Percentiles rank a stretch among this genome's conserved stretches.
These are phyloP conservation scores for Xerocomellus chrysenteron DNA, from an alignment of 768 basidiomycete species.

Conservation along the genomic window DNA sequence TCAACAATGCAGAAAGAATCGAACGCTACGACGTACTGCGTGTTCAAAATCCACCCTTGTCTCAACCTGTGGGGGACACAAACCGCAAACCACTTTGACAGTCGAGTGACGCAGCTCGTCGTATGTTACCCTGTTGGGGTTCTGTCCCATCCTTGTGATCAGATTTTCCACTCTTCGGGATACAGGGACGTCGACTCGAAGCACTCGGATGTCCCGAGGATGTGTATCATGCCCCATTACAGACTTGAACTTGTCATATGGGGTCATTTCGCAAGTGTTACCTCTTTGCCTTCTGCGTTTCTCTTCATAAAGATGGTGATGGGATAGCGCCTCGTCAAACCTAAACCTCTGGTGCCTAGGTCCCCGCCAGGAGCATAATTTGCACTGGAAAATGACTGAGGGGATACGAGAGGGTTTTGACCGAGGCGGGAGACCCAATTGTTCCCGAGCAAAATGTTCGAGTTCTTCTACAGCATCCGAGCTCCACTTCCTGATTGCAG, in stretches of 20 bases:
- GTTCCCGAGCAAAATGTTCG: conserved; percentile 1
- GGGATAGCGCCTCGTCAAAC: conserved; percentile 9
- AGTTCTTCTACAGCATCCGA: conserved; percentile 8
- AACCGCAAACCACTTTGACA: conserved; percentile 4
- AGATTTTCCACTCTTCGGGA: conserved; percentile 10
- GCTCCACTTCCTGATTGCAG: conserved; percentile 7
- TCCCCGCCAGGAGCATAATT: not conserved
- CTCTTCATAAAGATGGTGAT: conserved; percentile 4
- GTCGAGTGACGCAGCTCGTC: conserved; percentile 1
- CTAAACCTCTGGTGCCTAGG: not conserved
- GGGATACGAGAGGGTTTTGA: conserved; percentile 6
- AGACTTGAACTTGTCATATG: not conserved
- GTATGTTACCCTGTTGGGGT: not conserved
- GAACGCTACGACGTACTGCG: conserved; percentile 3
- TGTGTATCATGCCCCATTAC: not conserved
- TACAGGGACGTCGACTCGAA: conserved; percentile 5
- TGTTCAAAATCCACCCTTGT: not conserved
- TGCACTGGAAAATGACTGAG: conserved; percentile 14
- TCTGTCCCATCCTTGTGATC: conserved; percentile 7
- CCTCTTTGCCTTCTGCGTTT: no score
- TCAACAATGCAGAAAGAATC: not conserved
- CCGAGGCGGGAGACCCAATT: not conserved
- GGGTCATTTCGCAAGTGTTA: not conserved
- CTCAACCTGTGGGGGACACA: not conserved
- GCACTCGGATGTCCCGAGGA: not conserved